Conservation (phyloP, 2,329 filamentous ascomycete species). For the Orbilia quercus region DNA sequence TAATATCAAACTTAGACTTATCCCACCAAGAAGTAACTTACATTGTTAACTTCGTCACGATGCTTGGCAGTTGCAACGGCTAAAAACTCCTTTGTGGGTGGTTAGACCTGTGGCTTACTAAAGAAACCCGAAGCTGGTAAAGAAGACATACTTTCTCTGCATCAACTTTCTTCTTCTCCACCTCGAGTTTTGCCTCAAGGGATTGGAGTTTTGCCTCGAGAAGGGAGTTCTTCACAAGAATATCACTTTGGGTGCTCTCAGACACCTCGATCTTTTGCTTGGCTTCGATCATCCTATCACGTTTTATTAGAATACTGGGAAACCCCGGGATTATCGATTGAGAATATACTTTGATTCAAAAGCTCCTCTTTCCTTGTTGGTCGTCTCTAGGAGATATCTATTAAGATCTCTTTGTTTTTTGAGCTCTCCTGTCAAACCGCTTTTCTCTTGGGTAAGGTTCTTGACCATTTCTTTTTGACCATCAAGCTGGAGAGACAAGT, state of each 20-base stretch:
- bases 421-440: background rate
- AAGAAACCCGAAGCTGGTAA: too few relatives aligned
- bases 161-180: slow-evolving; percentile 24
- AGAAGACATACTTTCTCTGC: slow-evolving; percentile 22
- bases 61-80: background rate
- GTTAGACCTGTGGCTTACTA: background rate
- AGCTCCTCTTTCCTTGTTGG: slow-evolving; percentile 24
- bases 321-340: background rate
- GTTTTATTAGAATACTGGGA: background rate
- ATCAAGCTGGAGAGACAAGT: background rate
- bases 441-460: slow-evolving; percentile 10
- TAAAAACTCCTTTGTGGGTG: slow-evolving; percentile 1
- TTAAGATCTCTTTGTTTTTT: slow-evolving; percentile 36
- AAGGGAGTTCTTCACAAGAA: slow-evolving; percentile 24
- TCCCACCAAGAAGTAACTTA: background rate
- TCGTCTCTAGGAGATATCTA: slow-evolving; percentile 23
- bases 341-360: slow-evolving; percentile 21
- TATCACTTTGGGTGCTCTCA: slow-evolving; percentile 19
- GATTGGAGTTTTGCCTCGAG: slow-evolving; percentile 20
- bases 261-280: slow-evolving; percentile 8
- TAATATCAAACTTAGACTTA: background rate
- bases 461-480: slow-evolving; percentile 11
- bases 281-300: slow-evolving; percentile 23
- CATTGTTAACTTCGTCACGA: slow-evolving; percentile 5
- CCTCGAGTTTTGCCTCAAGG: slow-evolving; percentile 19